Percentiles rank a stretch among this genome's conserved stretches.
These are phyloP conservation scores for Mercurialis annua DNA, from an alignment of 345 rosid species.

Conservation along the genomic window DNA sequence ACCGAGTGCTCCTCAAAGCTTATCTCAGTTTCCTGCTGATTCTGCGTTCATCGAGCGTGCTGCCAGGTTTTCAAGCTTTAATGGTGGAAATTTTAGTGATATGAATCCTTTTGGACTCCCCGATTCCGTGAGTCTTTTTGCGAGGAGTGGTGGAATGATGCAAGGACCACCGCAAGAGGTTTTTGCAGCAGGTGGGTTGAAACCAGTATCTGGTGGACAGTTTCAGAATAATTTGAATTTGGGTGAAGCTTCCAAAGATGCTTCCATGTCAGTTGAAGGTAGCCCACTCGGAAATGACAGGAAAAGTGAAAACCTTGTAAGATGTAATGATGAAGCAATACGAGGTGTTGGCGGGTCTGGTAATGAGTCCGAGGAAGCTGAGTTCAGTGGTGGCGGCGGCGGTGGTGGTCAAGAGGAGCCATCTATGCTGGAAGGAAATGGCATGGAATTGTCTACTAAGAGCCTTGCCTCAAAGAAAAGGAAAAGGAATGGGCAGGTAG, in stretches of 20 bases:
- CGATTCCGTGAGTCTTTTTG: constrained; percentile 54
- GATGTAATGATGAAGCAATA: constrained; percentile 52
- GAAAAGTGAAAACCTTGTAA: constrained; percentile 41
- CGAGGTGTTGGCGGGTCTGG: constrained; percentile 60
- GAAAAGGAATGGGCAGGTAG: constrained; percentile 68
- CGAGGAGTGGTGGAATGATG: constrained; percentile 49
- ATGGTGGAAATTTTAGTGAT: constrained; percentile 68
- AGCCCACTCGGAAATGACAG: constrained; percentile 43
- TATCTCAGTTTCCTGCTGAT: constrained; percentile 87
- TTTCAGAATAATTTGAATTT: constrained; percentile 45
- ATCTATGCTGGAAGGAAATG: constrained; percentile 41
- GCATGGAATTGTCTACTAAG: constrained; percentile 50
- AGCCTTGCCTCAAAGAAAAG: constrained; percentile 61
- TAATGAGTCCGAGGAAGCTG: constrained; percentile 79
- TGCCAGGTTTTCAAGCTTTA: constrained; percentile 81
- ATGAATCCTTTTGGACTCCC: constrained; percentile 56
- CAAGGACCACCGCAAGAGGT: constrained; percentile 52
- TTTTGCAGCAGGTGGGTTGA: constrained; percentile 30
- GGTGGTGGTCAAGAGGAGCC: constrained; percentile 52
- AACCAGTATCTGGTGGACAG: constrained; percentile 34
- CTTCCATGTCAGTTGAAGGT: constrained; percentile 35
- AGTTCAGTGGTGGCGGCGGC: constrained; percentile 76
- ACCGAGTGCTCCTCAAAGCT: constrained; percentile 50
- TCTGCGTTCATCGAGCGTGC: constrained; percentile 94
- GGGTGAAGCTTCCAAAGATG: constrained; percentile 54